Percentiles rank a stretch among this genome's conserved stretches.
Evolutionary conservation across 1,139 yeast species (phyloP).

Genomic region (Kodamaea plutei): DNA sequence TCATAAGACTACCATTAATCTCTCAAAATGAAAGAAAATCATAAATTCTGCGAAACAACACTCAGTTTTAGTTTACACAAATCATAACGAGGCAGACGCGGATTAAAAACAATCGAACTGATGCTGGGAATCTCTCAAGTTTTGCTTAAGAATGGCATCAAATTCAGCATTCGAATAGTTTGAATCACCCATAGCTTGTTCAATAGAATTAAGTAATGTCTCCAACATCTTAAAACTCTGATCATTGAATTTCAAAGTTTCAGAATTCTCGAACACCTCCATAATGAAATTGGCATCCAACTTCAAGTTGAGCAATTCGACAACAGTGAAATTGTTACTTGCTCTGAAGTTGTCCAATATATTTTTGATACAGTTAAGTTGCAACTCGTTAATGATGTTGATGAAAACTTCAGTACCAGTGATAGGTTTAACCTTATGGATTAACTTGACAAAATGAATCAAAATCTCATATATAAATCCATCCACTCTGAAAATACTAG

Average conservation of each 20-base stretch:
- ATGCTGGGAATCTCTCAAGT: conserved; percentile 29
- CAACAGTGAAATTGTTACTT: conserved; percentile 14
- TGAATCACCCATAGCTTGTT: conserved; percentile 21
- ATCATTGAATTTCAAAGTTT: conserved; percentile 34
- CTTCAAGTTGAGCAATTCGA: conserved; percentile 26
- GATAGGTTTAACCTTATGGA: conserved; percentile 40
- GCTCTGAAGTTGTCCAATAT: conserved; percentile 30
- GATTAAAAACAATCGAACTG: conserved; percentile 27
- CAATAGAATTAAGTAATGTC: conserved; percentile 29
- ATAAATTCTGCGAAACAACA: no score
- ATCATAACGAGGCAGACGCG: no score
- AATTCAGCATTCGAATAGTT: conserved; percentile 24
- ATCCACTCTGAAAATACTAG: conserved; percentile 25
- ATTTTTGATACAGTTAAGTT: conserved; percentile 32
- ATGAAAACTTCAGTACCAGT: conserved; percentile 37
- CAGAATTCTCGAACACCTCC: conserved; percentile 39
- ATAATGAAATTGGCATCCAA: conserved; percentile 39
- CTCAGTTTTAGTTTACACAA: no score
- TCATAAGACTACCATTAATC: no score
- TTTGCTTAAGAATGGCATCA: conserved; percentile 26
- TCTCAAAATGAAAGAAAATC: no score
- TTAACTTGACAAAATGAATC: conserved; percentile 41
- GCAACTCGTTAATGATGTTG: conserved; percentile 38
- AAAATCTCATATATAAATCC: conserved; percentile 39
- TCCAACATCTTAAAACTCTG: conserved; percentile 34